These are phyloP conservation scores for Metschnikowia baotianmanensis DNA, from an alignment of 805 yeast species.

Conservation along the genomic window DNA sequence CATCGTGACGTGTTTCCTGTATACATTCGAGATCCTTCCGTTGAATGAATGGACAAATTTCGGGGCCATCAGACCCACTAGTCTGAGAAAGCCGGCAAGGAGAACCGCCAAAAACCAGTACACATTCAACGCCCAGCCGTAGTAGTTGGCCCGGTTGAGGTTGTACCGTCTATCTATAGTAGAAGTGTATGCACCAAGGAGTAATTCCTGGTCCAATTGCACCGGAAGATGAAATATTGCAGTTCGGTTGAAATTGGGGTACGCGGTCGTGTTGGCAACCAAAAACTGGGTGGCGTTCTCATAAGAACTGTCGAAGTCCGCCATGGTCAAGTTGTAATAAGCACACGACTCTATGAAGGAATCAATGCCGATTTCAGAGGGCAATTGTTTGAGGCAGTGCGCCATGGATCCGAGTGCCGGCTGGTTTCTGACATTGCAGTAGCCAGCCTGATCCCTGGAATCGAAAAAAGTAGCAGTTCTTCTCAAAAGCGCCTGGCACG, in stretches of 20 bases:
- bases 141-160: slow-evolving; percentile 38
- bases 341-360: slow-evolving; percentile 12
- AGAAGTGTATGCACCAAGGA: slow-evolving; percentile 29
- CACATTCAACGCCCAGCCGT: slow-evolving; percentile 40
- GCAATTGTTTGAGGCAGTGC: slow-evolving; percentile 28
- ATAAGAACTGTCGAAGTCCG: slow-evolving; percentile 33
- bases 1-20: slow-evolving; percentile 34
- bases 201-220: slow-evolving; percentile 18
- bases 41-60: slow-evolving; percentile 23
- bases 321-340: slow-evolving; percentile 26
- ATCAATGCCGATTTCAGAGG: slow-evolving; percentile 21
- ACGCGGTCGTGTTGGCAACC: slow-evolving; percentile 30
- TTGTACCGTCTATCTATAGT: slow-evolving; percentile 33
- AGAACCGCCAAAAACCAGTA: slow-evolving; percentile 49
- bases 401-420: slow-evolving; percentile 41
- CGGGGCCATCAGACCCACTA: slow-evolving; percentile 41
- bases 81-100: slow-evolving; percentile 39
- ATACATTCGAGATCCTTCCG: slow-evolving; percentile 29
- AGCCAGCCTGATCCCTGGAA: slow-evolving; percentile 26
- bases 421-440: slow-evolving; percentile 33
- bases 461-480: slow-evolving; percentile 27
- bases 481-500: slow-evolving; percentile 25
- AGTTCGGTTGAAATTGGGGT: slow-evolving; percentile 28
- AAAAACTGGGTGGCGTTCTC: slow-evolving; percentile 41
- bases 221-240: slow-evolving; percentile 37